A percentile compares a stretch with the other conserved stretches of the same genome.
These are phyloP conservation scores for Geotrichum citri-aurantii DNA, from an alignment of 1,139 yeast genomes.

Conservation along the genomic window DNA sequence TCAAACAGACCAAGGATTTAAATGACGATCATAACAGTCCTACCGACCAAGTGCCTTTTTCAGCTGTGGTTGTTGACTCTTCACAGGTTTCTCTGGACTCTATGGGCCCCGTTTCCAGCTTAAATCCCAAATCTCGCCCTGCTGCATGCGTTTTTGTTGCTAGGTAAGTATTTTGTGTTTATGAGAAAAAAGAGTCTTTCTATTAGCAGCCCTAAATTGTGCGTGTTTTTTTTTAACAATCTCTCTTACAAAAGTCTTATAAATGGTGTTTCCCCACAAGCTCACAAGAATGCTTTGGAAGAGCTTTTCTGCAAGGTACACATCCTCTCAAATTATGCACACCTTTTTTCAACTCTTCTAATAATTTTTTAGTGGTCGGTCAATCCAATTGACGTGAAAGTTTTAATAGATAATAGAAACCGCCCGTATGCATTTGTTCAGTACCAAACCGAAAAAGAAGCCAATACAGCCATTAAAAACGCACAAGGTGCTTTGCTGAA, in stretches of 20 bases:
- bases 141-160: constrained; percentile 90
- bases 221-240: neutral
- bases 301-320: constrained; percentile 46
- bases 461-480: constrained; percentile 56
- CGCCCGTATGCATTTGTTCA: constrained; percentile 95
- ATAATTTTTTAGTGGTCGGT: constrained; percentile 35
- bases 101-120: constrained; percentile 2
- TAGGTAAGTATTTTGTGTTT: constrained; percentile 27
- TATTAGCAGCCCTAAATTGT: neutral
- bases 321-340: no score
- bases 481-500: constrained; percentile 68
- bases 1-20: neutral
- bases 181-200: neutral
- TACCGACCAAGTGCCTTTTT: neutral
- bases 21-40: neutral
- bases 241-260: constrained; percentile 11
- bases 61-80: neutral
- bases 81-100: neutral
- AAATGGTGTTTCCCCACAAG: constrained; percentile 18
- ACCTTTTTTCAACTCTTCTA: neutral
- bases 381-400: constrained; percentile 50
- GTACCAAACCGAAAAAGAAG: constrained; percentile 65
- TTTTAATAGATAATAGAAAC: constrained; percentile 71
- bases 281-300: constrained; percentile 40
- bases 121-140: constrained; percentile 39